Evolutionary conservation across 148 eudicot species (phyloP).

Genomic region (Mesembryanthemum crystallinum): DNA sequence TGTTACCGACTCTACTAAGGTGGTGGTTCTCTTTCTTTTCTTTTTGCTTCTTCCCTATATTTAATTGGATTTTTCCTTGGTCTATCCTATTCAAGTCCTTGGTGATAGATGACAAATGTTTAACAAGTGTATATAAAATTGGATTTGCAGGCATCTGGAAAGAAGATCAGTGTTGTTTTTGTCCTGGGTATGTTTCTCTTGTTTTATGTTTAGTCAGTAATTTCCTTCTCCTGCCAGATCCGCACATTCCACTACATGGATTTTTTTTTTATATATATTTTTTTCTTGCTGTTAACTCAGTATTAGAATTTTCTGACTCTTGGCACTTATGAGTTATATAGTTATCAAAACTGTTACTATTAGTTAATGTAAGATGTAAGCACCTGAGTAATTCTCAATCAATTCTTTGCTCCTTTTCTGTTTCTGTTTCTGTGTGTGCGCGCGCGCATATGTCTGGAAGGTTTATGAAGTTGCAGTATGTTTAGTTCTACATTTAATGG

Average conservation of each 20-base stretch:
- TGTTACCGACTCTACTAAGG: slow-evolving; percentile 26
- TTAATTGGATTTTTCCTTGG: background rate
- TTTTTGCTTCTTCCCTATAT: background rate
- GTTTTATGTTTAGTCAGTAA: background rate
- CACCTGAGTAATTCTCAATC: background rate
- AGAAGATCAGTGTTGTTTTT: slow-evolving; percentile 25
- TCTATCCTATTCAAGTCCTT: background rate
- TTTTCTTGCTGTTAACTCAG: background rate
- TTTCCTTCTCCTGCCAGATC: background rate
- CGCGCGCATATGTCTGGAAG: no score
- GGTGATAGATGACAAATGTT: background rate
- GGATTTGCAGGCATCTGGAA: slow-evolving; percentile 32
- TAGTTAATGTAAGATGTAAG: background rate
- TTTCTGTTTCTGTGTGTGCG: no score
- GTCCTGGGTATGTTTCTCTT: background rate
- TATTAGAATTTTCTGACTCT: background rate
- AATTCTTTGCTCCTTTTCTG: no score
- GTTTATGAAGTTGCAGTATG: no score
- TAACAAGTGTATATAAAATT: background rate
- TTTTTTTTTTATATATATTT: no score
- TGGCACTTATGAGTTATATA: no score
- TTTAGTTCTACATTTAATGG: no score
- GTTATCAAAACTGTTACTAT: background rate
- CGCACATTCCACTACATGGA: background rate
- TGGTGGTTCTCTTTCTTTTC: slow-evolving; percentile 11